Conservation (phyloP, 257 asterid genomes). For the Datura wrightii region DNA sequence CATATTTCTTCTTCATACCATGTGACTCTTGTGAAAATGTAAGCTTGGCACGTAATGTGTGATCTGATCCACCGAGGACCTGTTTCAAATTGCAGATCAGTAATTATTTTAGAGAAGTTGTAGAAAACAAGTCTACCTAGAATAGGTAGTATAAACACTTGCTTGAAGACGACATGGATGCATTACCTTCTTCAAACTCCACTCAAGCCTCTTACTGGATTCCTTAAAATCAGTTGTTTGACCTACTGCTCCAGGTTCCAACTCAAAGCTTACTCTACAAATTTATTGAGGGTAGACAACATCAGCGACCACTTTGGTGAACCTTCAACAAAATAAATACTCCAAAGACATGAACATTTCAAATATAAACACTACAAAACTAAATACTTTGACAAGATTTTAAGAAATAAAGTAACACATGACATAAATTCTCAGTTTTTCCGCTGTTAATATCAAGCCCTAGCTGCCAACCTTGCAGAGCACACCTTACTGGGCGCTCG, state of each 20-base stretch:
- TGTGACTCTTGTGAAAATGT: slow-evolving; percentile 92
- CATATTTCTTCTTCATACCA: slow-evolving; percentile 52
- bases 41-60: slow-evolving; percentile 91
- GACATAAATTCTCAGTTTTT: neutral
- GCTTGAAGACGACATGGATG: neutral
- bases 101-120: slow-evolving; percentile 30
- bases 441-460: neutral
- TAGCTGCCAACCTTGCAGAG: neutral
- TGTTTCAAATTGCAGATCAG: slow-evolving; percentile 49
- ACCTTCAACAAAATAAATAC: slow-evolving; percentile 23
- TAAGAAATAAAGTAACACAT: neutral
- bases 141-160: neutral
- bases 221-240: slow-evolving; percentile 95
- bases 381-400: neutral
- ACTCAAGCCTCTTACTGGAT: slow-evolving; percentile 81
- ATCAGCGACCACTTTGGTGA: slow-evolving; percentile 11
- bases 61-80: slow-evolving; percentile 96
- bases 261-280: slow-evolving; percentile 85
- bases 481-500: neutral
- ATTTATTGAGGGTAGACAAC: neutral
- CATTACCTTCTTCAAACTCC: slow-evolving; percentile 91
- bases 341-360: neutral
- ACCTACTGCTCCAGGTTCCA: slow-evolving; percentile 93
- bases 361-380: neutral
- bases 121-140: neutral